Percentiles rank a stretch among this genome's conserved stretches.
phyloP scores from a whole-genome alignment of 148 eudicot genomes.

The Drosera capensis region DNA sequence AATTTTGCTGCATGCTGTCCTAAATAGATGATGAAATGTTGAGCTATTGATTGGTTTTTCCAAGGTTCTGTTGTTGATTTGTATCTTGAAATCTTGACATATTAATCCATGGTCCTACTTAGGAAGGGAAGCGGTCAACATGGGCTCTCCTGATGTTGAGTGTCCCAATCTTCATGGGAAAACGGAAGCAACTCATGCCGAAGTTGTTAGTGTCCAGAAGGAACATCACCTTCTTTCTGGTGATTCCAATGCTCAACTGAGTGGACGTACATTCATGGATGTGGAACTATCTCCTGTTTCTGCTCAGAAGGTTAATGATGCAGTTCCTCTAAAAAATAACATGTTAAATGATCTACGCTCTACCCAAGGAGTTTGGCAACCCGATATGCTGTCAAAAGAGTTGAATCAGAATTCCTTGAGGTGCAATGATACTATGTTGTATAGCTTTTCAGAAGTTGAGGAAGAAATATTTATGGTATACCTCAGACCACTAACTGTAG shows the following conservation, averaged over 20 bases:
- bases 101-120: too few species aligned
- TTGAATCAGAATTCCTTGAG: slow-evolving; percentile 24
- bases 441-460: slow-evolving; percentile 9
- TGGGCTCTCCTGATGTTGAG: too few species aligned
- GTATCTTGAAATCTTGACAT: too few species aligned
- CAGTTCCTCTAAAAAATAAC: slow-evolving; percentile 6
- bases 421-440: slow-evolving; percentile 15
- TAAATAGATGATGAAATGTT: too few species aligned
- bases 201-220: slow-evolving; percentile 10
- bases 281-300: slow-evolving; percentile 7
- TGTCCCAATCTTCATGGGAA: too few species aligned
- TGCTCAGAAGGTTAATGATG: slow-evolving; percentile 9
- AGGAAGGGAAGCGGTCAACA: too few species aligned
- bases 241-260: slow-evolving; percentile 6
- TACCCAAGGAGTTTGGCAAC: slow-evolving; percentile 8
- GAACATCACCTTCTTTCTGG: slow-evolving; percentile 8
- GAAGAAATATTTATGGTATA: too few species aligned
- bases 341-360: slow-evolving; percentile 11
- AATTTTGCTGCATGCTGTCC: too few species aligned
- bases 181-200: slow-evolving; percentile 11
- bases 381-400: slow-evolving; percentile 14
- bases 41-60: too few species aligned
- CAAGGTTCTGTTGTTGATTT: too few species aligned
- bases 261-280: slow-evolving; percentile 11
- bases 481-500: slow-evolving; percentile 6